Base-by-base conservation (phyloP, 1,139 yeast genomes). In the Wickerhamiella infanticola region DNA sequence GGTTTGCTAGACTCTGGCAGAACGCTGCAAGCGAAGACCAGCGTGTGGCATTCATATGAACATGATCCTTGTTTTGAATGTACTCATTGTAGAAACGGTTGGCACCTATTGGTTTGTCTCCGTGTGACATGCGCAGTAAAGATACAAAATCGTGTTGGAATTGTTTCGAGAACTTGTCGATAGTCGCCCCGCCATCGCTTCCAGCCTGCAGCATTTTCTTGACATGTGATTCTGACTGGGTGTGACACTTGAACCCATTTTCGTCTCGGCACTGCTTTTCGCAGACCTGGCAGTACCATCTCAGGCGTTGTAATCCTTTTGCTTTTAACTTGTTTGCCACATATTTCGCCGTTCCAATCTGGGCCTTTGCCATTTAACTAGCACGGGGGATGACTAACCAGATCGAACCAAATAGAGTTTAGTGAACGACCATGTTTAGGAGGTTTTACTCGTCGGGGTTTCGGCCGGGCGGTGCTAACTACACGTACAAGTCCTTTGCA, bases 211-310 rank as follows among this genome's bases (percentile, higher is more conserved):
- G 36, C 49, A 79, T 73, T 47, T 74, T 74, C 29, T 75, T 73
- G 43, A 73, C 64, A 60, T 90, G 99, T 1, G 83, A 72, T 40
- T 84, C 86, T 13, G 94, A 79, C 51, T 72, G 71, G 23, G 80
- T 69, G 62, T 90, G 99, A 59, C 90, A 82, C 58, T 81, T 80
- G 66, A 83, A 90, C 35, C 98, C 99, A 63, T 90, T 90, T 52
- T 83, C 90, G 60, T 93, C 99, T 46, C 97, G 69, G 61, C 97
- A 88, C 64, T 90, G 99, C 58, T 88, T 85, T 57, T 73, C 75
- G 58, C 99, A 90, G 2, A 84, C 73, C 61, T 90, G 98, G 61
- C 99, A 90, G 62, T 86, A 90, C 70, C 75, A 90, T 52, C 76
- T 73, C 44, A 93, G 73, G 58, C 83, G 79, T 62, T 88, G 96